Base-by-base conservation (phyloP, 1,284 basidiomycete genomes). In the Apiotrichum domesticum region DNA sequence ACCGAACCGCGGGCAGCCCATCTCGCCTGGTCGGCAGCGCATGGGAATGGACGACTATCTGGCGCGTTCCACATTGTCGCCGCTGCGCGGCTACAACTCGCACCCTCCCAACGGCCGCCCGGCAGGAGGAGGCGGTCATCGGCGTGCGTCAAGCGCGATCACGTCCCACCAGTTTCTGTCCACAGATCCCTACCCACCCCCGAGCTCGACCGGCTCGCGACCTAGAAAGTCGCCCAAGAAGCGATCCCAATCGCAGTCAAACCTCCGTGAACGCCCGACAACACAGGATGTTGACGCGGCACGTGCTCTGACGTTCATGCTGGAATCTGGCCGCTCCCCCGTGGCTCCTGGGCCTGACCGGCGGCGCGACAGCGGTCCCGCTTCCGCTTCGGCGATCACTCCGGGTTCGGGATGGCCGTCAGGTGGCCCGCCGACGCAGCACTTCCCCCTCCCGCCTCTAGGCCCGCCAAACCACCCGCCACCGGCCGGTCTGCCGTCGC, bases 201-300 rank as follows among this genome's bases (percentile, higher is more conserved):
- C 14, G 50, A 47, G 21, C 56, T 52, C 11, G n/a, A 66, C 57
- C 13, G 60, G 56, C 0, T 40, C 58, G 15, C 61, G 65, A 9
- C 61, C 46, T 39, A 59, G 54, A 50, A 54, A 56, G 49, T 7
- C 35, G 2, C 37, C 68, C 35, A 73, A 74, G 66, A 71, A 69
- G 54, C 64, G 73, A 42, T 70, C 67, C 5, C 66, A 73, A 52
- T 66, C 63, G 6, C 72, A 75, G 56, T 72, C 70, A 10, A 62
- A 65, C 49, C 53, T 63, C n/a, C 60, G 61, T 39, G 56, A 57
- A 35, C 54, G 56, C 7, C 55, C 70, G 2, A 69, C 70, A 7
- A 66, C 61, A 7, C 73, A 74, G 56, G 73, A 75, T 55, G 69
- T 75, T 21, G 69, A 75, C 57, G 73, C 73, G 2, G 73, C 73